These are phyloP conservation scores for Chlamydomonas sp. DNA, from an alignment of 139 green algal genomes.

Conservation along the genomic window DNA sequence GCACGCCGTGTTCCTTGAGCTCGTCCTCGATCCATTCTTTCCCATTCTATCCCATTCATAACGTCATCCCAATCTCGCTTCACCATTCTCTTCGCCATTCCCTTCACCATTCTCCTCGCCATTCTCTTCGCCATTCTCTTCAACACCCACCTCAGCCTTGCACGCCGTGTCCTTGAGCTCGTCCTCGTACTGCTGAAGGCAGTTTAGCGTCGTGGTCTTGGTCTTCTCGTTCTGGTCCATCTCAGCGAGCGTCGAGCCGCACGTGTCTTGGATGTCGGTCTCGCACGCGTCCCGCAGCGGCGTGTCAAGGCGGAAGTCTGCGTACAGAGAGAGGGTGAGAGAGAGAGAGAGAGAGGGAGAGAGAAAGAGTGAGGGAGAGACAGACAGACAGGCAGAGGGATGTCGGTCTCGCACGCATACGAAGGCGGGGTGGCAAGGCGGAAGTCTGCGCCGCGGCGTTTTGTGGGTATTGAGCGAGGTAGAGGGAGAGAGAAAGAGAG, in stretches of 20 bases:
- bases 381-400: no score
- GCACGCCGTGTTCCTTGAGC: constrained; percentile 39
- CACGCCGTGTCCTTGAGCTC: constrained; percentile 43
- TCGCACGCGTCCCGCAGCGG: constrained; percentile 40
- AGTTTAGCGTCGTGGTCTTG: constrained; percentile 28
- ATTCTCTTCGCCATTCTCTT: background rate
- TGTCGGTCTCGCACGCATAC: no score
- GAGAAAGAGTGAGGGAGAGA: no score
- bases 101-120: background rate
- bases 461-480: no score
- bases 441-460: no score
- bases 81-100: background rate
- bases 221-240: constrained; percentile 43
- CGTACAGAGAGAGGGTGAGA: no score
- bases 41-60: background rate
- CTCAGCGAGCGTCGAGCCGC: constrained; percentile 28
- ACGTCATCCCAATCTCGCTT: no score
- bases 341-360: no score
- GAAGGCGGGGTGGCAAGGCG: no score
- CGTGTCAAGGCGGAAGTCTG: constrained; percentile 61
- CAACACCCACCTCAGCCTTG: constrained; percentile 25
- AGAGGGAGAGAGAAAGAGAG: no score
- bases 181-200: constrained; percentile 46
- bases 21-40: constrained; percentile 37
- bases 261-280: constrained; percentile 40